Evolutionary conservation across 2,329 filamentous ascomycete species (phyloP).

Genomic region (Aspergillus fijiensis): DNA sequence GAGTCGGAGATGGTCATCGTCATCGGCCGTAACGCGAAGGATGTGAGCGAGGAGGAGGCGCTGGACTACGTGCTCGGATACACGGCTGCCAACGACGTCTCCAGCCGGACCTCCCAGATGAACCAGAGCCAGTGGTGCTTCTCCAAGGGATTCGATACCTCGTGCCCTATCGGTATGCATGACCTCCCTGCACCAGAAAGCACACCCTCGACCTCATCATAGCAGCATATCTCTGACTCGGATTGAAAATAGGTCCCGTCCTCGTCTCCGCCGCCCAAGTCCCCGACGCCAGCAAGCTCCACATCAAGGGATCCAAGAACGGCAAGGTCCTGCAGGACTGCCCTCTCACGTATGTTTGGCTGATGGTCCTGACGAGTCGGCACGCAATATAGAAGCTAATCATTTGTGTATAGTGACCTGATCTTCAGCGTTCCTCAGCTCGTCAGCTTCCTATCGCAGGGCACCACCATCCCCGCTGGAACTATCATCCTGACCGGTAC

Average conservation of each 20-base stretch:
- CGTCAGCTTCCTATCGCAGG: conserved; percentile 42
- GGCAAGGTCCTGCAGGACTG: conserved; percentile 54
- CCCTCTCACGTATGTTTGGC: conserved; percentile 39
- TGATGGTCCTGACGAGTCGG: neutral
- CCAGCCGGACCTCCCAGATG: conserved; percentile 57
- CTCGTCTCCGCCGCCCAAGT: conserved; percentile 46
- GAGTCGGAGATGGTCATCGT: conserved; percentile 61
- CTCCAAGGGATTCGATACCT: conserved; percentile 60
- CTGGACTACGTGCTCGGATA: conserved; percentile 64
- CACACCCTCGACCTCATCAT: too few species aligned
- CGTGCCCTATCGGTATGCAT: conserved; percentile 51
- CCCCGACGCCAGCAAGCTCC: conserved; percentile 34
- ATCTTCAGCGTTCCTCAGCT: conserved; percentile 54
- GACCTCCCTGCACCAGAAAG: too few species aligned
- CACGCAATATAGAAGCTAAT: conserved; percentile 10
- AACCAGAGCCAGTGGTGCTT: conserved; percentile 57
- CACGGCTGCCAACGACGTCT: conserved; percentile 63
- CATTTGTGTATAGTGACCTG: conserved; percentile 45
- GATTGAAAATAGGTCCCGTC: conserved; percentile 43
- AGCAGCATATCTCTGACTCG: neutral
- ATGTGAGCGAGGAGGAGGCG: conserved; percentile 58
- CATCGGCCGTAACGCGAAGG: conserved; percentile 53
- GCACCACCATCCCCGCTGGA: conserved; percentile 44
- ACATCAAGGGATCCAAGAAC: conserved; percentile 46
- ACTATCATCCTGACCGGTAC: conserved; percentile 48